These are phyloP conservation scores for Entonaema liquescens DNA, from an alignment of 495 filamentous ascomycete species.

Conservation along the genomic window DNA sequence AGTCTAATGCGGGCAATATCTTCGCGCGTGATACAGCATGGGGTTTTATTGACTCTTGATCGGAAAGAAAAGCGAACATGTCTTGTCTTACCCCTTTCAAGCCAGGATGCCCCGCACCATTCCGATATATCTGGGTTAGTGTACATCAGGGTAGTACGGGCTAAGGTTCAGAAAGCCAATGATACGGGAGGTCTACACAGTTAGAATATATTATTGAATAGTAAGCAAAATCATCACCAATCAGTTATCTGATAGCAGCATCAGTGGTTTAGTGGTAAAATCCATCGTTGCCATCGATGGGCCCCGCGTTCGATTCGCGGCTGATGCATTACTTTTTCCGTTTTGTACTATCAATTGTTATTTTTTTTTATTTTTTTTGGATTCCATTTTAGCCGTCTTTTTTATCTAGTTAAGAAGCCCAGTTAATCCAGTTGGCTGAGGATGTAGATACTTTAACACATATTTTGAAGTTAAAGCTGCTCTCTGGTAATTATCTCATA, in stretches of 20 bases:
- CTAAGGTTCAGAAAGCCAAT: neutral
- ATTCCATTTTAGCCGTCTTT: too few species aligned
- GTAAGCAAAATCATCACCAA: neutral
- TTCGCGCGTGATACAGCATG: too few species aligned
- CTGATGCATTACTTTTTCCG: conserved; percentile 49
- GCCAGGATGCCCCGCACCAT: neutral
- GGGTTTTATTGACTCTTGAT: too few species aligned
- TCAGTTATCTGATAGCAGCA: conserved; percentile 19
- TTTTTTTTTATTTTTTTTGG: too few species aligned
- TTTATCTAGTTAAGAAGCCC: too few species aligned
- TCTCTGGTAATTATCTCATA: too few species aligned
- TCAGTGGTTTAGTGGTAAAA: conserved; percentile 63
- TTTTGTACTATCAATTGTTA: neutral
- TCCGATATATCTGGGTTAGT: neutral
- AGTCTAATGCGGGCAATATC: too few species aligned
- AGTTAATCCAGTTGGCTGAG: too few species aligned
- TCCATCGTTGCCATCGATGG: conserved; percentile 63
- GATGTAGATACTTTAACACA: too few species aligned
- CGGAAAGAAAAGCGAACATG: too few species aligned
- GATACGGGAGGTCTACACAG: neutral
- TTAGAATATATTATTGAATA: neutral
- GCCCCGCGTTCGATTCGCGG: conserved; percentile 62
- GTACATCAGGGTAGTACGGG: neutral
- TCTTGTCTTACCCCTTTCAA: too few species aligned
- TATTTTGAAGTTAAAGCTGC: too few species aligned